These are phyloP conservation scores for Rossbeevera mucosa DNA, from an alignment of 768 basidiomycete genomes.

Conservation along the genomic window DNA sequence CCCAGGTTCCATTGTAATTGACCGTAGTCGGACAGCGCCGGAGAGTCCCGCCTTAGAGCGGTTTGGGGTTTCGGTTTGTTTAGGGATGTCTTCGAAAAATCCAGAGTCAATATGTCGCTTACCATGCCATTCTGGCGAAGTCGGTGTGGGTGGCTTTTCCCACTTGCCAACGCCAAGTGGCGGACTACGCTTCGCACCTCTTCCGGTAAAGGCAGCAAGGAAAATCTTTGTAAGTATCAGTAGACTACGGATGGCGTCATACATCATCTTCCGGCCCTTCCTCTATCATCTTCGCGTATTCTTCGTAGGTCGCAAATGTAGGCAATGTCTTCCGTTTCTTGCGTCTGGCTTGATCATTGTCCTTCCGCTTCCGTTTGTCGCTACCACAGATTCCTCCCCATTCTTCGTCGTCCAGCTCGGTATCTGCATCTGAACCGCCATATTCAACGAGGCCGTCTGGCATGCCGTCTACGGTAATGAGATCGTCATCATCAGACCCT, in stretches of 20 bases:
- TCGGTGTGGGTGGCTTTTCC: no score
- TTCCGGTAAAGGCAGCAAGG: no score
- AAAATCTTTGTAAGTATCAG: no score
- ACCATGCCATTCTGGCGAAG: no score
- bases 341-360: slow-evolving; percentile 39
- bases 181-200: no score
- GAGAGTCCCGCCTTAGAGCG: no score
- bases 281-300: slow-evolving; percentile 82
- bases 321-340: slow-evolving; percentile 69
- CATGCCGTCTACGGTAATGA: slow-evolving; percentile 52
- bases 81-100: no score
- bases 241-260: slow-evolving; percentile 5
- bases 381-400: slow-evolving; percentile 39
- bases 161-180: no score
- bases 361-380: slow-evolving; percentile 53
- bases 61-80: no score
- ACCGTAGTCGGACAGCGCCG: no score
- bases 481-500: slow-evolving; percentile 67
- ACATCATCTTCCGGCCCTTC: slow-evolving; percentile 37
- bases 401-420: slow-evolving; percentile 18
- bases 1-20: no score
- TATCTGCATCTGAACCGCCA: slow-evolving; percentile 47
- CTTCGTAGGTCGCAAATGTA: slow-evolving; percentile 84
- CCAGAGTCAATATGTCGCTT: no score
- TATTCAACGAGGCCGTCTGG: slow-evolving; percentile 57